Percentiles rank a stretch among this genome's conserved stretches.
Conservation (phyloP, 495 filamentous ascomycete genomes). For the Jackrogersella minutella region DNA sequence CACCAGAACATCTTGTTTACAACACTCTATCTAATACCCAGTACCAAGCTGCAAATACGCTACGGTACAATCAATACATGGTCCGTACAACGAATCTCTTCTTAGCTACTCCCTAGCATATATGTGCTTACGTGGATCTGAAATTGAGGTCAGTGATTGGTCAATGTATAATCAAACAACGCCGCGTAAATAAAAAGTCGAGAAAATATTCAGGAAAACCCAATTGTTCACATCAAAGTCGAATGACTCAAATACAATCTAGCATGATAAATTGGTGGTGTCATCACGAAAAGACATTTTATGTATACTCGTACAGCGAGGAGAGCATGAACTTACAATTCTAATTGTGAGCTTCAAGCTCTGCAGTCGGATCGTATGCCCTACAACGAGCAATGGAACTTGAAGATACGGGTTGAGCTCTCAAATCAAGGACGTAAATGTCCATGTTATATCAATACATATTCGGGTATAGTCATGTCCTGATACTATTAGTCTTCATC, state of each 20-base stretch:
- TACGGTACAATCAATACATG: not conserved
- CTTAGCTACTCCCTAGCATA: not conserved
- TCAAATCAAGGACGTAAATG: not conserved
- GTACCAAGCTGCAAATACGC: not conserved
- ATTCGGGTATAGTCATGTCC: not conserved
- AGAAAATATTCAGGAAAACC: conserved; percentile 38
- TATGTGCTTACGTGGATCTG: conserved; percentile 4
- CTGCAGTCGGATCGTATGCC: not conserved
- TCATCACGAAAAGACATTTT: conserved; percentile 40
- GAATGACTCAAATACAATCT: conserved; percentile 51
- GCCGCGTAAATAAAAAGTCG: not conserved
- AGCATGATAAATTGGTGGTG: conserved; percentile 45
- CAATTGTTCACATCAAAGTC: conserved; percentile 47
- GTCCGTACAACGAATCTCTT: not conserved
- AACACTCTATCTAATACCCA: not conserved
- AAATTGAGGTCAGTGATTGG: conserved; percentile 16
- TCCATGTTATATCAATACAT: conserved; percentile 1
- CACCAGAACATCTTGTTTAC: not conserved
- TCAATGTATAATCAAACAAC: not conserved
- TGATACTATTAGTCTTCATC: conserved; percentile 12
- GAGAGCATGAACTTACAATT: conserved; percentile 18
- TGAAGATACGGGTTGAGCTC: not conserved
- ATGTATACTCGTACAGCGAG: not conserved
- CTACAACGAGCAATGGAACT: not conserved
- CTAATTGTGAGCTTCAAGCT: not conserved